These are phyloP conservation scores for Anthoceros angustus DNA, from an alignment of 225 moss, liverwort and hornwort genomes.

Conservation along the genomic window DNA sequence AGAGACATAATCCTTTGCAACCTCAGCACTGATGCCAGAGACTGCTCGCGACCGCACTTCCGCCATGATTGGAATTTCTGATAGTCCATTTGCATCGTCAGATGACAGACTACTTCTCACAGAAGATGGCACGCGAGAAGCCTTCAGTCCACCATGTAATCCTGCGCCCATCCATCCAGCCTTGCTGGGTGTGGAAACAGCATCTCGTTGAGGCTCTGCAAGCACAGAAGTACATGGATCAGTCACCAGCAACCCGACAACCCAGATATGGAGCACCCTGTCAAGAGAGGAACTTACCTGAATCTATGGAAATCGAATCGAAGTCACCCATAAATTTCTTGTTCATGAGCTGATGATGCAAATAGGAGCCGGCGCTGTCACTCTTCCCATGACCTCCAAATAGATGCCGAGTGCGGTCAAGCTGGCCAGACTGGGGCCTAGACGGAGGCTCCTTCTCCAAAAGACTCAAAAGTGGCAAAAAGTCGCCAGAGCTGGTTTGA, in stretches of 20 bases:
- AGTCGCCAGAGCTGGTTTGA: neutral
- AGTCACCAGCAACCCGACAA: neutral
- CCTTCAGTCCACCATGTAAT: neutral
- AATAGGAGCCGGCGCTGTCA: neutral
- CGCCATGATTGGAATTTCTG: slow-evolving; percentile 50
- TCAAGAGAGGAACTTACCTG: neutral
- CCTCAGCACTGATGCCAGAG: slow-evolving; percentile 51
- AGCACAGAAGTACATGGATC: neutral
- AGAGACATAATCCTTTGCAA: slow-evolving; percentile 53
- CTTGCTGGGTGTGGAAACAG: neutral
- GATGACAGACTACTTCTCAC: neutral
- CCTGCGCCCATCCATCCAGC: neutral
- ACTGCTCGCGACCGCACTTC: slow-evolving; percentile 45
- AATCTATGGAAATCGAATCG: neutral
- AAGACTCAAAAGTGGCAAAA: slow-evolving; percentile 3
- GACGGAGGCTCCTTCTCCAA: slow-evolving; percentile 15
- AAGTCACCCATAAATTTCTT: slow-evolving; percentile 4
- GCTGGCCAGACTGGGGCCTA: slow-evolving; percentile 5
- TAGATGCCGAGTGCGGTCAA: neutral
- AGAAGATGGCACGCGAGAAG: neutral
- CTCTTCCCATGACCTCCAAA: neutral
- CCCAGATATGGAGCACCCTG: neutral
- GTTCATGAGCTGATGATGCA: slow-evolving; percentile 11
- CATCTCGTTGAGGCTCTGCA: neutral
- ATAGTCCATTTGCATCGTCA: slow-evolving; percentile 23